Evolutionary conservation across 345 rosid species (phyloP), one percentile per base, ranked within the genome.

Genomic region (Lepidium aucheri): DNA sequence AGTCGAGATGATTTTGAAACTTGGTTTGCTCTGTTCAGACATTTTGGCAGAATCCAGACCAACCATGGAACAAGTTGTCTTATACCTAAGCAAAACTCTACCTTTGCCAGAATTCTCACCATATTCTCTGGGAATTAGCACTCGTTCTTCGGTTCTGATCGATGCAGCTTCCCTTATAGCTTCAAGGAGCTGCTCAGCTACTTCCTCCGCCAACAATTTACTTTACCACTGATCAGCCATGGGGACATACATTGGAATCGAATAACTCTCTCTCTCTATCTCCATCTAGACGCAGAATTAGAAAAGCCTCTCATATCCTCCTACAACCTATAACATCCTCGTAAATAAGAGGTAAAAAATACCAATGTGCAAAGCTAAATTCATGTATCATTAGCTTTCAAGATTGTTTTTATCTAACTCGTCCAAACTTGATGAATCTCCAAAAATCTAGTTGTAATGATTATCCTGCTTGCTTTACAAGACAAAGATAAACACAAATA

Each of bases 1-100:
- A 60, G 70, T 76, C 26, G 80, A 74, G 69, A 32, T 74, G 77
- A 81, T 80, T 43, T 30, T 83, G 74, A 83, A 76, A 45, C 72
- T 80, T 3, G 84, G 87, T 8, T 39, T 80, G 42, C 67, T 81
- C 3, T 83, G 83, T 53, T 54, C 80, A 14, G 63, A 49, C 38
- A 40, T 11, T 0, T 52, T 32, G n/a, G 73, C 82, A 15, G 75
- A 57, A 10, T 47, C 63, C 0, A 75, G 81, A 70, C 89, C 89
- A 6, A 73, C 66, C 12, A 82, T 80, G 74, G 73, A 60, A 35
- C 82, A 78, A 77, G 80, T 78, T 64, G 50, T 69, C 1, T 61
- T 40, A 9, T 72, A 72, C 49, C 65, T 79, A 14, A 75, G 65
- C 44, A 59, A 63, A 32, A 72, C 36, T 44, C 39, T 52, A 5